phyloP scores from a whole-genome alignment of 1,139 yeast genomes.

The Pneumocystis murina region DNA sequence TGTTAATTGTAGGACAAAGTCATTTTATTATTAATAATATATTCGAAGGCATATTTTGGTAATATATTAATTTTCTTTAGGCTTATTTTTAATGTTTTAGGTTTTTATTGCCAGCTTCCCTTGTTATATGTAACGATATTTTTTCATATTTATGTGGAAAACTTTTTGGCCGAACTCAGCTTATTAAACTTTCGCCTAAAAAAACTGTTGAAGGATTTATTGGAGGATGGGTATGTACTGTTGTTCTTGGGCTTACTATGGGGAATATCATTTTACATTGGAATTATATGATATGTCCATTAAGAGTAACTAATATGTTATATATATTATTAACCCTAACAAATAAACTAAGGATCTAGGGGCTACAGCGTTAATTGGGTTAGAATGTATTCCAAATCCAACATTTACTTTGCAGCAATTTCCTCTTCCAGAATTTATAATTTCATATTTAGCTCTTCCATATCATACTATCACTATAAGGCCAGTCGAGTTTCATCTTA shows the following conservation, averaged over 20 bases:
- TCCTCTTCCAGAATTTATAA: constrained; percentile 39
- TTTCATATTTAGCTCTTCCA: constrained; percentile 39
- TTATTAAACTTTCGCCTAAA: constrained; percentile 87
- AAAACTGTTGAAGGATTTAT: constrained; percentile 94
- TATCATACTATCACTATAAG: constrained; percentile 40
- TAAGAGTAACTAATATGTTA: constrained; percentile 23
- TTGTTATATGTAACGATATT: constrained; percentile 87
- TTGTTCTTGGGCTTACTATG: constrained; percentile 52
- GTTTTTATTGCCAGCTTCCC: constrained; percentile 60
- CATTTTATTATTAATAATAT: constrained; percentile 85
- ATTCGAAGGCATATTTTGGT: constrained; percentile 86
- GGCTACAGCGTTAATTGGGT: constrained; percentile 43
- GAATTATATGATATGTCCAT: constrained; percentile 79
- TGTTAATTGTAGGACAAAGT: constrained; percentile 84
- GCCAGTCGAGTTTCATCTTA: constrained; percentile 81
- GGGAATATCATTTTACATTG: constrained; percentile 50
- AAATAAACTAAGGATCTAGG: constrained; percentile 32
- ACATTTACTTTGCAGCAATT: constrained; percentile 68
- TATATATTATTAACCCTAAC: not conserved
- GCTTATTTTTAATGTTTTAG: not conserved
- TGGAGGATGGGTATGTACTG: constrained; percentile 96
- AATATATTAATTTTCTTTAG: constrained; percentile 20
- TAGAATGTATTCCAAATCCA: constrained; percentile 72
- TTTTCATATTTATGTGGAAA: constrained; percentile 96
- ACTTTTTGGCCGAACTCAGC: constrained; percentile 84